Base-by-base conservation (phyloP, 148 eudicot genomes). In the Amaranthus hypochondriacus region DNA sequence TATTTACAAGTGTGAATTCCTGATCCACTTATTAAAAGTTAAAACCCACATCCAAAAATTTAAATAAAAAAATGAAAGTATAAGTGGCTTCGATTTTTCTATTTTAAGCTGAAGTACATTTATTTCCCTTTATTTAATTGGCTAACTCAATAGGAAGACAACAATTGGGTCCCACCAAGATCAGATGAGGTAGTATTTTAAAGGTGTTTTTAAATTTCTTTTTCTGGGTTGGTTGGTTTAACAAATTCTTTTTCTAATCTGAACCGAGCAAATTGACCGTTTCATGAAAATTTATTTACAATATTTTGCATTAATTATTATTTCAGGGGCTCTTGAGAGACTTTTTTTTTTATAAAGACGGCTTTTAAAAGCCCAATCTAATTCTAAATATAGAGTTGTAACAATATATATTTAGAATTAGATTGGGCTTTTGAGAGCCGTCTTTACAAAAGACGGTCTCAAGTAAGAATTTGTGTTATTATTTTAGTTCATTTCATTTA, bases 21-120 rank as follows among this genome's bases (percentile, higher is more conserved):
- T 63, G 67, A 12, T 63, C 67, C 67, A 63, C 50, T 63, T 13
- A 28, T 28, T 28, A 28, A 28, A 28, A 28, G 39, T 28, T 28
- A 6, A 18, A 9, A 18, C 15, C 15, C 60, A 56, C 15, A 56
- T 56, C 60, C 12, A 51, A 18, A 48, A 58, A 18, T 18, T 42
- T 48, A 57, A 44, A 70, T 56, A 11, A 56, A 66, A 67, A 7
- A 28, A 66, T 56, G 39, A 2, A 64, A 51, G 73, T 71, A 56
- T n/a, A 71, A 57, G 74, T 71, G 66, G 74, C 62, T 71, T 71
- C 48, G 64, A 71, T 56, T 56, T 3, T 46, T 70, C 18, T 70
- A 2, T 4, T 46, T 56, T 47, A 48, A 59, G 65, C 74, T 71
- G 21, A 56, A 18, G 61, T n/a, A 28, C 39, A 28, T 28, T 28